Percentiles rank a stretch among this genome's conserved stretches.
Evolutionary conservation across 2,329 filamentous ascomycete species (phyloP).

Genomic region (Xylaria sp.): DNA sequence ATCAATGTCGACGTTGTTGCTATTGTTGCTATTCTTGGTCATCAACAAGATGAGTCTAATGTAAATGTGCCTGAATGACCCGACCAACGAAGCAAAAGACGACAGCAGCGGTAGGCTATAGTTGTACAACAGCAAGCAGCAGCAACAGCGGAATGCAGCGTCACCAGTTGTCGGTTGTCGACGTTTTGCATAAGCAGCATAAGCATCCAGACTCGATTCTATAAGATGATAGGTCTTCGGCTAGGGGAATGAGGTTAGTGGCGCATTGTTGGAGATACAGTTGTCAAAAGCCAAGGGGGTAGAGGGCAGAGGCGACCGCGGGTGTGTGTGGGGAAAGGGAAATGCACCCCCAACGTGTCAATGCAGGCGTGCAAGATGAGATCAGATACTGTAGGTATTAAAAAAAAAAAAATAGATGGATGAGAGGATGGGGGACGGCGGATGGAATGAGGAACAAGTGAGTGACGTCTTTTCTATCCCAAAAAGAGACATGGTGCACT

Average conservation of each 20-base stretch:
- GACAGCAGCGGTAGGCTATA: not conserved
- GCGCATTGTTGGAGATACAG: slow-evolving; percentile 28
- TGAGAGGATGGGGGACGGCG: not conserved
- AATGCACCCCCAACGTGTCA: slow-evolving; percentile 31
- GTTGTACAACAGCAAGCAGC: slow-evolving; percentile 7
- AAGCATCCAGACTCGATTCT: not conserved
- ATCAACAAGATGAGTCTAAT: not conserved
- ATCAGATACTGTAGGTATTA: not conserved
- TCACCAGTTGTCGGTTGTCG: slow-evolving; percentile 14
- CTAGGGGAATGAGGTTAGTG: slow-evolving; percentile 13
- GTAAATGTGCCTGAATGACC: slow-evolving; percentile 9
- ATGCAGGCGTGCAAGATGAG: slow-evolving; percentile 28
- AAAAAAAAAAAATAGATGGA: not conserved
- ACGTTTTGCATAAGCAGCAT: not conserved
- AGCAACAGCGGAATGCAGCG: slow-evolving; percentile 12
- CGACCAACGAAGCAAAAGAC: slow-evolving; percentile 3
- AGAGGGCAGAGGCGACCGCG: slow-evolving; percentile 4
- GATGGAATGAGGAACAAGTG: not conserved
- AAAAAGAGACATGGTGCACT: too few species aligned
- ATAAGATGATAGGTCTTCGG: slow-evolving; percentile 26
- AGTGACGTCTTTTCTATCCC: not conserved
- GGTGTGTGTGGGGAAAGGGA: slow-evolving; percentile 4
- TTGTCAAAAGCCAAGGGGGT: slow-evolving; percentile 26
- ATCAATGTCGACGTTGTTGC: not conserved
- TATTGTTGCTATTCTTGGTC: not conserved